Evolutionary conservation across 495 filamentous ascomycete genomes (phyloP), one percentile per base, ranked within the genome.

Genomic region (Penicillium tannophilum): DNA sequence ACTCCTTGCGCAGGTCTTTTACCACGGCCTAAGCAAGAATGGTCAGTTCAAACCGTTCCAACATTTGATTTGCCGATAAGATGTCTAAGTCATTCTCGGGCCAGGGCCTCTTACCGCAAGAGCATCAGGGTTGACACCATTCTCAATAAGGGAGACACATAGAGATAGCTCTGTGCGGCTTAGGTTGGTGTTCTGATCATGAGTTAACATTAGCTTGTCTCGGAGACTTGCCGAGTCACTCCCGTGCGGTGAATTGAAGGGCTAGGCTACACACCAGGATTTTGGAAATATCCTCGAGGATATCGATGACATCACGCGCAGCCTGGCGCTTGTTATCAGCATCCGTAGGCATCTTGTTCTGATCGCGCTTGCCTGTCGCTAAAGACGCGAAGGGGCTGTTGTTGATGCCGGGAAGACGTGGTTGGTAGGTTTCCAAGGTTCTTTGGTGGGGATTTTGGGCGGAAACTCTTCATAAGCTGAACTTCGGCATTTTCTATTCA

Each of bases 101-200:
- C 9, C 3, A 14, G 26, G 24, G 26, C 9, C 7, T 49, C 88
- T 57, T 82, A 97, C 94, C 33, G 93, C 93, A 14, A 98, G 77
- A 9, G 93, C 95, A 70, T 98, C 94, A 6, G 94, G 94, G 73
- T 95, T 96, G 10, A 97, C 91, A 6, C 95, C 95, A 72, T 97
- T 97, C 75, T 98, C 94, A 60, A 98, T 91, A 66, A 98, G 83
- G 44, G 91, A 96, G 54, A 98, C 93, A 68, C 94, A 98, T 54
- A 95, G 87, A 9, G 93, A 96, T 12, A 98, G 82, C 9, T 92
- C 91, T 39, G 90, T 88, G 19, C 94, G 85, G 72, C 96, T 92
- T 31, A 98, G 86, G 62, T 94, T 82, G 33, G 93, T 96, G 71
- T 98, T 97, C 94, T 97, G 61, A 12, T 9, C 19, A 11, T 54